phyloP scores from a whole-genome alignment of 257 asterid genomes.

The Lavandula angustifolia region DNA sequence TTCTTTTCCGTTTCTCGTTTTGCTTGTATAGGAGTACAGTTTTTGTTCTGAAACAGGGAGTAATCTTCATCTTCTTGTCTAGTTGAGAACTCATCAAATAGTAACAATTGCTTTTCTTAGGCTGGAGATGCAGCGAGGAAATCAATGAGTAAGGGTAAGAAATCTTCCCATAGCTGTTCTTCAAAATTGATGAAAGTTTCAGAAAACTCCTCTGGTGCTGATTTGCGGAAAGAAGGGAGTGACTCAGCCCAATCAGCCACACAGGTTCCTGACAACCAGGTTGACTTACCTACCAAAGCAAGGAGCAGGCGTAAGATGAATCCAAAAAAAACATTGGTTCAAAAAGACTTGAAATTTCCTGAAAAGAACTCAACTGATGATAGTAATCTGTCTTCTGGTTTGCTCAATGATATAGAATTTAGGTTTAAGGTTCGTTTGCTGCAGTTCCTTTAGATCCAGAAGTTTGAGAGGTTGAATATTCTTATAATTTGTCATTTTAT shows the following conservation, averaged over 20 bases:
- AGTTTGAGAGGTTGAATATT: slow-evolving; percentile 26
- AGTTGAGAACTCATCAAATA: slow-evolving; percentile 29
- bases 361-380: slow-evolving; percentile 53
- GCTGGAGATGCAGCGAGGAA: slow-evolving; percentile 60
- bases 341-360: slow-evolving; percentile 54
- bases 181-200: slow-evolving; percentile 57
- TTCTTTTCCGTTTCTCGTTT: neutral
- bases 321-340: slow-evolving; percentile 49
- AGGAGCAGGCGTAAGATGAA: slow-evolving; percentile 73
- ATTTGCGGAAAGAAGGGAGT: slow-evolving; percentile 72
- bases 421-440: slow-evolving; percentile 50
- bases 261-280: slow-evolving; percentile 59
- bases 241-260: slow-evolving; percentile 74
- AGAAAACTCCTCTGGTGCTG: slow-evolving; percentile 66
- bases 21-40: neutral
- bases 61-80: slow-evolving; percentile 20
- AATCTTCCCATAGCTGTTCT: slow-evolving; percentile 57
- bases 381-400: slow-evolving; percentile 40
- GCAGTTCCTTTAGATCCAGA: slow-evolving; percentile 26
- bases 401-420: slow-evolving; percentile 43
- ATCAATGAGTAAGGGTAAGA: slow-evolving; percentile 49
- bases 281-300: slow-evolving; percentile 59
- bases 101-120: slow-evolving; percentile 40
- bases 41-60: slow-evolving; percentile 19
- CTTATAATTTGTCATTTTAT: slow-evolving; percentile 27